Conservation (phyloP, 1,284 basidiomycete species). For the Naganishia albida region DNA sequence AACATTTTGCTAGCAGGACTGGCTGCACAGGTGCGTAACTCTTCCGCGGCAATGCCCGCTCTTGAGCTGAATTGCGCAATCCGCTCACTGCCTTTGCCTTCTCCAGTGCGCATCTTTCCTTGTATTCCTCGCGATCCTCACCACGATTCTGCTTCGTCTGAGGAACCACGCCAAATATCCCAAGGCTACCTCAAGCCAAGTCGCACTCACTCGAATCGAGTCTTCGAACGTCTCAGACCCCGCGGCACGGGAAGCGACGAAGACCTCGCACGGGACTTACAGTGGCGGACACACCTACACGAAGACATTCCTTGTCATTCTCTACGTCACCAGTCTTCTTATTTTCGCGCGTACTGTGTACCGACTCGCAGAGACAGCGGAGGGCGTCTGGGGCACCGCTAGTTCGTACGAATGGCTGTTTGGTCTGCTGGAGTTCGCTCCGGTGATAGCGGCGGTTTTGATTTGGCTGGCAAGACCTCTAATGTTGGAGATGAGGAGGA, state of each 20-base stretch:
- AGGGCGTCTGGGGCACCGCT: conserved; percentile 51
- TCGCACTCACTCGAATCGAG: conserved; percentile 15
- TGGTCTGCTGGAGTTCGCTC: conserved; percentile 51
- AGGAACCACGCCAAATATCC: conserved; percentile 17
- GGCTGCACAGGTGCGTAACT: conserved; percentile 46
- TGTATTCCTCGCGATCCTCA: conserved; percentile 45
- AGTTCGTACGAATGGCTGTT: conserved; percentile 50
- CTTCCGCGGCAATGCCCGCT: not conserved
- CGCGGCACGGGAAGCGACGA: not conserved
- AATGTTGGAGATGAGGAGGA: conserved; percentile 27
- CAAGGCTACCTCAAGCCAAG: not conserved
- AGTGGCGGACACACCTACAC: conserved; percentile 27
- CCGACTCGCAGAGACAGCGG: conserved; percentile 54
- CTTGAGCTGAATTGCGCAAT: conserved; percentile 7
- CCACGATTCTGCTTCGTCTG: conserved; percentile 30
- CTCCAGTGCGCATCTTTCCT: conserved; percentile 48
- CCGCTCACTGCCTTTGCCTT: conserved; percentile 17
- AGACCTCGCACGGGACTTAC: not conserved
- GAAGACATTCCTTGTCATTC: conserved; percentile 41
- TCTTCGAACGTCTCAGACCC: conserved; percentile 31
- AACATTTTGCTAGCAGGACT: conserved; percentile 55
- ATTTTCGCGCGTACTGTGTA: conserved; percentile 53
- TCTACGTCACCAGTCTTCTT: conserved; percentile 42
- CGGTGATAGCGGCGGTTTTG: conserved; percentile 50
- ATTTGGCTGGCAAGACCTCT: conserved; percentile 40